Evolutionary conservation across 345 rosid species (phyloP), one percentile per base, ranked within the genome.

Genomic region (Citrus sp.): DNA sequence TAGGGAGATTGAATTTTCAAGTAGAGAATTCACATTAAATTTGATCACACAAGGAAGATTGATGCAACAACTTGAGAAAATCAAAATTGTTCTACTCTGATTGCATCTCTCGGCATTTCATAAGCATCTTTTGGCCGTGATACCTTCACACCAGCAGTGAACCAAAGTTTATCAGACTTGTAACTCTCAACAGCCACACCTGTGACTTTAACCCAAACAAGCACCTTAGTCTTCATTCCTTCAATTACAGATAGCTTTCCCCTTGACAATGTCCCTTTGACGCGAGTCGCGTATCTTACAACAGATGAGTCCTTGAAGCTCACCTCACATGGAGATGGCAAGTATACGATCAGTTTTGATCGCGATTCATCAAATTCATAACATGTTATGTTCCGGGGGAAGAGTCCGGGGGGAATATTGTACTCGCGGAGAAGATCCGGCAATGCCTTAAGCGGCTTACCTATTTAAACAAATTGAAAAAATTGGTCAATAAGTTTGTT

Each of bases 201-300:
- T 3, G 82, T 80, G 56, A 86, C 84, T 62, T 82, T 82, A 54
- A 86, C 87, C 87, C 89, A 86, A 13, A 86, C 82, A 5, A 86
- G 32, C 2, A 80, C 87, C 81, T 86, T 86, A 7, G 85, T 86
- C 79, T 86, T 84, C 85, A 86, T 84, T 56, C 87, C 89, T 46
- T 80, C 85, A 3, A 84, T 75, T 25, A 79, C 81, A 0, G 37
- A 75, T 0, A 86, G 84, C 80, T 86, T 86, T 49, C 87, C 89
- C 49, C 75, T 84, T 8, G 82, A 75, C 77, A 84, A 30, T 7
- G 73, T 82, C 59, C 79, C 84, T 19, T 80, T 86, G 27, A 82
- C 84, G 0, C 85, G 82, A 9, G 38, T 78, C 8, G 76, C 78
- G 27, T 80, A 84, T 56, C 85, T 77, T 21, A 84, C 42, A 19